A percentile compares a stretch with the other conserved stretches of the same genome.
Conservation (phyloP, 805 yeast genomes). For the Lipomyces orientalis region DNA sequence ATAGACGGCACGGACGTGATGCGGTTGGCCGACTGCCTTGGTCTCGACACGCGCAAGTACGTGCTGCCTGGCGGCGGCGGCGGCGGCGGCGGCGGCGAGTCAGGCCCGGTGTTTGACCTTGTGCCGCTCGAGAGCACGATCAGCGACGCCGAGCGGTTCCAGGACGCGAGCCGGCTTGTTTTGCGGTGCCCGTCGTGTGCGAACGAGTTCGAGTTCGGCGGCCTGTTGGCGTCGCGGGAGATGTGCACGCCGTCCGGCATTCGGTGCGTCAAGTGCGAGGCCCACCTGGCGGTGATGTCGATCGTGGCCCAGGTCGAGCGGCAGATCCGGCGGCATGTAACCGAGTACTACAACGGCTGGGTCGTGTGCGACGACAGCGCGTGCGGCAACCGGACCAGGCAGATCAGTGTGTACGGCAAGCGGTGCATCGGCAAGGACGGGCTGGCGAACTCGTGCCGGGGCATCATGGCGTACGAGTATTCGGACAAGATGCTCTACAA, state of each 20-base stretch:
- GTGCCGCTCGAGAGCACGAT: constrained; percentile 82
- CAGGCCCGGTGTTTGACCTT: constrained; percentile 42
- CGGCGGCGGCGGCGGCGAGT: constrained; percentile 42
- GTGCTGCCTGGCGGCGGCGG: constrained; percentile 51
- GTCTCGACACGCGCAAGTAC: constrained; percentile 73
- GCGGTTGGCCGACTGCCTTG: constrained; percentile 76
- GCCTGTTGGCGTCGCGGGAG: constrained; percentile 63
- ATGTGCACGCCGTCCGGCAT: constrained; percentile 69
- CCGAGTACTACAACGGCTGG: constrained; percentile 86
- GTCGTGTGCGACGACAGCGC: constrained; percentile 81
- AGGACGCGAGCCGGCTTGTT: constrained; percentile 60
- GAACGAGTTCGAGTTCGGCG: constrained; percentile 68
- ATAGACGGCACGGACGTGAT: constrained; percentile 86
- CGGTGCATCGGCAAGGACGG: constrained; percentile 76
- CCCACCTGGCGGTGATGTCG: constrained; percentile 56
- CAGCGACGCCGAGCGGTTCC: constrained; percentile 81
- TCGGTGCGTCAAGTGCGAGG: constrained; percentile 67
- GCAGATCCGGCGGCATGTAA: constrained; percentile 70
- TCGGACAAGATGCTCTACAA: constrained; percentile 82
- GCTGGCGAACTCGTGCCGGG: constrained; percentile 69
- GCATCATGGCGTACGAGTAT: constrained; percentile 78
- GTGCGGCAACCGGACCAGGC: constrained; percentile 80
- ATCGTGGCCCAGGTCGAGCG: constrained; percentile 76
- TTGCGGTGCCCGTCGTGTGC: constrained; percentile 68
- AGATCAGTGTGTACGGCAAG: constrained; percentile 86